These are phyloP conservation scores for Suhomyces kilbournensis DNA, from an alignment of 805 yeast species.

Conservation along the genomic window DNA sequence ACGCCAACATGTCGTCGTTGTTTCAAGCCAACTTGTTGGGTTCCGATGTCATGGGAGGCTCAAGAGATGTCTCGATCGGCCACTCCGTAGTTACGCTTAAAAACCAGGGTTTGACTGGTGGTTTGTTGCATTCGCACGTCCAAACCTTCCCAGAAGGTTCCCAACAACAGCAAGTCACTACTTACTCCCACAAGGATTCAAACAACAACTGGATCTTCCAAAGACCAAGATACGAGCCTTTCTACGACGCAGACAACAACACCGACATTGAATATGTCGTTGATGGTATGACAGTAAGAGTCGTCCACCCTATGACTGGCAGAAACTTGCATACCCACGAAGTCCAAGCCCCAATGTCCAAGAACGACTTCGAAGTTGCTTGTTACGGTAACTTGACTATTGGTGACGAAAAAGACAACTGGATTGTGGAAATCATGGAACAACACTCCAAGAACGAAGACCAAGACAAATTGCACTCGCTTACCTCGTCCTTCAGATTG, in stretches of 20 bases:
- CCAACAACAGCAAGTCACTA: conserved; percentile 47
- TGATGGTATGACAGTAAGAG: conserved; percentile 61
- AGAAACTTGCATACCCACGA: conserved; percentile 73
- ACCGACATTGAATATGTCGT: conserved; percentile 37
- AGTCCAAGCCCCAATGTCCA: conserved; percentile 59
- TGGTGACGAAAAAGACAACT: conserved; percentile 75
- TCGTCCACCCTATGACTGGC: conserved; percentile 59
- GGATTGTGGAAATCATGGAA: conserved; percentile 69
- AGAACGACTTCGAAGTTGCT: conserved; percentile 58
- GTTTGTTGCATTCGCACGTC: conserved; percentile 45
- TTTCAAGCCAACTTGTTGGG: conserved; percentile 77
- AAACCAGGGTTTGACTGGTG: conserved; percentile 44
- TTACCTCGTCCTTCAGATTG: conserved; percentile 79
- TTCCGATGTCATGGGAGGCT: conserved; percentile 62
- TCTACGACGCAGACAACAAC: conserved; percentile 31
- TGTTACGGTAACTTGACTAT: conserved; percentile 64
- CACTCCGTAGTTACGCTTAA: conserved; percentile 41
- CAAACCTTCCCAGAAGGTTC: conserved; percentile 48
- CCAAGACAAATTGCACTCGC: conserved; percentile 60
- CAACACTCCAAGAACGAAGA: conserved; percentile 54
- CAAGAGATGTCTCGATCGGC: conserved; percentile 64
- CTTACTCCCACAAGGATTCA: conserved; percentile 45
- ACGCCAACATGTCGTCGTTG: conserved; percentile 72
- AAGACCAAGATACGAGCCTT: conserved; percentile 40
- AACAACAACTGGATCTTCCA: conserved; percentile 48